phyloP scores from a whole-genome alignment of 2,329 filamentous ascomycete species.

The Mycosphaerella arachidis region DNA sequence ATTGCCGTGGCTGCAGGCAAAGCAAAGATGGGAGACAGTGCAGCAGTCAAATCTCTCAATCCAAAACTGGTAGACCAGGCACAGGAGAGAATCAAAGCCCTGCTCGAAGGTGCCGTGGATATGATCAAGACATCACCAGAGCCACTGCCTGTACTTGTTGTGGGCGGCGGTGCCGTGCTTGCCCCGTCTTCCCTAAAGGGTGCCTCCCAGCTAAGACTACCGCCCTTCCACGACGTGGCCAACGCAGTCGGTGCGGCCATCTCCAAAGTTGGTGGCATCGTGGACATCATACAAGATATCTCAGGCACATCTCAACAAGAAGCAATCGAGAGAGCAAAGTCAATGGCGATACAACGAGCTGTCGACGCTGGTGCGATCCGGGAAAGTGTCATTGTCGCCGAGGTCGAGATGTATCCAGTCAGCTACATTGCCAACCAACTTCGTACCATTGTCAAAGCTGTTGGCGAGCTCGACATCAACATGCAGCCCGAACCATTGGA shows the following conservation, averaged over 20 bases:
- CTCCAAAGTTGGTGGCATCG: constrained; percentile 50
- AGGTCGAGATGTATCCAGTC: constrained; percentile 41
- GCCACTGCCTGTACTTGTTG: constrained; percentile 50
- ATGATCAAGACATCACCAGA: constrained; percentile 54
- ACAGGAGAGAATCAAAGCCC: constrained; percentile 40
- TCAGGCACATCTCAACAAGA: constrained; percentile 38
- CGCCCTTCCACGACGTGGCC: constrained; percentile 52
- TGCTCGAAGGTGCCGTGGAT: constrained; percentile 52
- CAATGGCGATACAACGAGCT: constrained; percentile 35
- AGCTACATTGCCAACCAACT: constrained; percentile 35
- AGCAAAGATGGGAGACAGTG: constrained; percentile 25
- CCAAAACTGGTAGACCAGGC: constrained; percentile 20
- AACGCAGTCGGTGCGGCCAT: constrained; percentile 60
- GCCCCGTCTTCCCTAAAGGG: constrained; percentile 47
- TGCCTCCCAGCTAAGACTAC: constrained; percentile 49
- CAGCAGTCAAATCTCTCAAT: constrained; percentile 18
- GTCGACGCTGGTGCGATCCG: constrained; percentile 33
- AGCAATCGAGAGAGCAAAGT: constrained; percentile 37
- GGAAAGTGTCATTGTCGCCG: constrained; percentile 42
- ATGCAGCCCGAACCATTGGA: constrained; percentile 17
- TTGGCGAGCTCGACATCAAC: constrained; percentile 31
- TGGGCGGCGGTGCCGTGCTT: constrained; percentile 55
- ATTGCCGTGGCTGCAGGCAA: constrained; percentile 40
- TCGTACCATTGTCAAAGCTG: constrained; percentile 31
- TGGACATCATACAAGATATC: constrained; percentile 50